These are phyloP conservation scores for Leccinum arenicola DNA, from an alignment of 768 basidiomycete genomes.

Conservation along the genomic window DNA sequence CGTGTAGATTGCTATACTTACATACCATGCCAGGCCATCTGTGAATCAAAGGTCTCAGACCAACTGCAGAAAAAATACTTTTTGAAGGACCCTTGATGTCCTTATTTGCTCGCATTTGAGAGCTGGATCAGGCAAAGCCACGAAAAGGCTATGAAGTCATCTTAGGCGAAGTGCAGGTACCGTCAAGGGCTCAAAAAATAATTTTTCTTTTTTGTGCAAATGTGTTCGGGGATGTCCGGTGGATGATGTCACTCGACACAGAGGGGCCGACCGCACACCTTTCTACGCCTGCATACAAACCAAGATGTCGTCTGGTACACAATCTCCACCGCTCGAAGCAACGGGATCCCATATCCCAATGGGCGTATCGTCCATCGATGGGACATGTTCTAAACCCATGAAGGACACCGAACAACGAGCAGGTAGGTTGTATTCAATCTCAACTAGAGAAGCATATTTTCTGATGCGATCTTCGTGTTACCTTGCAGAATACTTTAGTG, in stretches of 20 bases:
- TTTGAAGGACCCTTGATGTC: too few relatives aligned
- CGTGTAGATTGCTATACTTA: neutral
- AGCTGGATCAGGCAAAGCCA: neutral
- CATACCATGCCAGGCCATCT: too few relatives aligned
- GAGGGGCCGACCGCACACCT: neutral
- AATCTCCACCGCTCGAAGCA: conserved; percentile 55
- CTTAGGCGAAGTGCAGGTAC: too few relatives aligned
- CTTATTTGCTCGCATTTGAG: neutral
- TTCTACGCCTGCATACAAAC: neutral
- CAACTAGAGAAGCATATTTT: neutral
- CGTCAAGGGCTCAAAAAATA: too few relatives aligned
- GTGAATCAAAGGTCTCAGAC: neutral
- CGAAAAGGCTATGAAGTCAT: too few relatives aligned
- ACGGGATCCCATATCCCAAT: conserved; percentile 46
- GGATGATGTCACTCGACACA: conserved; percentile 26
- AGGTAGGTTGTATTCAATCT: conserved; percentile 31
- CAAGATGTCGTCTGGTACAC: conserved; percentile 38
- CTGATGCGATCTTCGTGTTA: neutral
- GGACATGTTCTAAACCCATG: conserved; percentile 33
- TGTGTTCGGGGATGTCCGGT: conserved; percentile 22
- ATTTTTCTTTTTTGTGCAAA: conserved; percentile 12
- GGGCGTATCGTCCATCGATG: conserved; percentile 46
- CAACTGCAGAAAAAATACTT: too few relatives aligned
- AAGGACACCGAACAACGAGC: conserved; percentile 45
- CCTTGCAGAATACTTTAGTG: conserved; percentile 27